Percentiles rank a stretch among this genome's conserved stretches.
phyloP scores from a whole-genome alignment of 1,284 basidiomycete genomes.

The Papiliotrema fonsecae region DNA sequence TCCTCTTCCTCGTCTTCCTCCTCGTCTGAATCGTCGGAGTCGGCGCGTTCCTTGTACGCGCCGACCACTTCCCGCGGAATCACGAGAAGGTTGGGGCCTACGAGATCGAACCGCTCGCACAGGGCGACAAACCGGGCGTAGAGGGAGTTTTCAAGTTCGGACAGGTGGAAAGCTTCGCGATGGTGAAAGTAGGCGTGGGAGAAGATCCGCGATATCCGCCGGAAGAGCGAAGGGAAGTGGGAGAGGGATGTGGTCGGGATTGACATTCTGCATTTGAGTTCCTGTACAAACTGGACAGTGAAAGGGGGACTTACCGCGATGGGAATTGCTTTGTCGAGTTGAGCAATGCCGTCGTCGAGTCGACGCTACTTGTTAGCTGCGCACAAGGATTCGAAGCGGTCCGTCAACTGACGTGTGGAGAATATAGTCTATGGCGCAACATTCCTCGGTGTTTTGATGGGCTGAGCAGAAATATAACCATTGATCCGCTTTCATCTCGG shows the following conservation, averaged over 20 bases:
- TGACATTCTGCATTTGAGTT: slow-evolving; percentile 56
- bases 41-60: slow-evolving; percentile 1
- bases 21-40: slow-evolving; percentile 8
- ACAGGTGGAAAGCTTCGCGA: slow-evolving; percentile 62
- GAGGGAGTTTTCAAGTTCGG: slow-evolving; percentile 72
- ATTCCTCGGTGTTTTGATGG: slow-evolving; percentile 63
- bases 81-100: slow-evolving; percentile 68
- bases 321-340: slow-evolving; percentile 88
- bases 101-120: slow-evolving; percentile 73
- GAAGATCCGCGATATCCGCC: slow-evolving; percentile 85
- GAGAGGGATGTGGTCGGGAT: slow-evolving; percentile 75
- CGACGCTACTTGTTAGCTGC: slow-evolving; percentile 86
- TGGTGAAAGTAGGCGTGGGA: slow-evolving; percentile 94
- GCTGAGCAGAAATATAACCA: slow-evolving; percentile 96
- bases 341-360: slow-evolving; percentile 86
- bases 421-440: slow-evolving; percentile 96
- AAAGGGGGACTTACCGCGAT: slow-evolving; percentile 57
- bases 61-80: slow-evolving; percentile 54
- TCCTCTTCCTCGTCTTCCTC: slow-evolving; percentile 16
- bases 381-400: not conserved
- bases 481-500: slow-evolving; percentile 95
- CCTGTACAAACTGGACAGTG: not conserved
- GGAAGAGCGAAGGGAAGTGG: slow-evolving; percentile 67
- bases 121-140: slow-evolving; percentile 87
- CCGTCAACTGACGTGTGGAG: slow-evolving; percentile 62